Evolutionary conservation across 495 filamentous ascomycete genomes (phyloP).

Genomic region (Neurospora sp.): DNA sequence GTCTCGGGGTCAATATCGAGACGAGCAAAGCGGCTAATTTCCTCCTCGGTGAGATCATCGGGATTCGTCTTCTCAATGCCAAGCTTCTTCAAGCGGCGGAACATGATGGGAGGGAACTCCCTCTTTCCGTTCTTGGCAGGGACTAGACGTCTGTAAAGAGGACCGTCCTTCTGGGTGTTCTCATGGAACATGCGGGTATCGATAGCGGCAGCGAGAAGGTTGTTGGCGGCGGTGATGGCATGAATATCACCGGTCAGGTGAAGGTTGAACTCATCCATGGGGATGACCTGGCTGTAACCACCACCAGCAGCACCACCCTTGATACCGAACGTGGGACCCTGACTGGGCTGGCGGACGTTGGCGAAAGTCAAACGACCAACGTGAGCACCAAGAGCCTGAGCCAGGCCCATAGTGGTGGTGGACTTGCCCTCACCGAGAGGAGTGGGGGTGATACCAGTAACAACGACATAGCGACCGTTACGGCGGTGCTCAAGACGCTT

Average conservation of each 20-base stretch:
- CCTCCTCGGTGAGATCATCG: slow-evolving; percentile 78
- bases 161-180: slow-evolving; percentile 79
- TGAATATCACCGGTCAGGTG: slow-evolving; percentile 98
- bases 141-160: slow-evolving; percentile 82
- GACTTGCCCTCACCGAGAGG: slow-evolving; percentile 98
- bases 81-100: slow-evolving; percentile 83
- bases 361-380: slow-evolving; percentile 81
- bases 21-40: slow-evolving; percentile 77
- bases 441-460: slow-evolving; percentile 93
- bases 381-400: slow-evolving; percentile 88
- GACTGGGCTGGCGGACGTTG: slow-evolving; percentile 93
- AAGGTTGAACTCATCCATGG: slow-evolving; percentile 99
- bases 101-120: slow-evolving; percentile 80
- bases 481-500: slow-evolving; percentile 77
- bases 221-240: slow-evolving; percentile 94
- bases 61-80: slow-evolving; percentile 93
- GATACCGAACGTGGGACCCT: slow-evolving; percentile 97
- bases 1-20: slow-evolving; percentile 94
- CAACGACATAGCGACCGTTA: slow-evolving; percentile 82
- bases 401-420: slow-evolving; percentile 92
- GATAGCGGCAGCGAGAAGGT: slow-evolving; percentile 94
- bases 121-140: slow-evolving; percentile 84
- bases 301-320: slow-evolving; percentile 96
- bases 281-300: slow-evolving; percentile 97
- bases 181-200: slow-evolving; percentile 99